Base-by-base conservation (phyloP, 2,329 filamentous ascomycete genomes). In the Chaetomiaceae sp. region DNA sequence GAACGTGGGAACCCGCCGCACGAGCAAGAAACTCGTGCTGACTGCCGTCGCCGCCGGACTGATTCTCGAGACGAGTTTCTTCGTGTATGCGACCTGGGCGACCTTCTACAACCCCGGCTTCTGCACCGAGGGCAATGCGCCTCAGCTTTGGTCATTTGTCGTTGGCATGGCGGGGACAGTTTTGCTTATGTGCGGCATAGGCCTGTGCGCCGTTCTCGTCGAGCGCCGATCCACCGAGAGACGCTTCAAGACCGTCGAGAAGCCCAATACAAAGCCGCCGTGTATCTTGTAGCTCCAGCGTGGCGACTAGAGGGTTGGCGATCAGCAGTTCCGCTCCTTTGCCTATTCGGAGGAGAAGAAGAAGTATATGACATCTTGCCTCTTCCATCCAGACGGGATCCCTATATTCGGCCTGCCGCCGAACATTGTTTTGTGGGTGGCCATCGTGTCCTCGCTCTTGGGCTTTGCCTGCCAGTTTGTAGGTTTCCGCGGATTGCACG, bases 241-340 rank as follows among this genome's bases (percentile, higher is more conserved):
- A 31, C 3, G 4, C 16, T 44, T 20, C 30, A 37, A n/a, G 25
- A n/a, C n/a, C 23, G 12, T 25, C 13, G 30, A 13, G 6, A 33
- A 7, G 30, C 13, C 30, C 6, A 12, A 34, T 31, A 7, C 33
- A 40, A 21, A 20, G 17, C 8, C n/a, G 7, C 21, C 31, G 31
- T 12, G 38, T 31, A 20, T 53, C 12, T 17, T 40, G 16, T 53
- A 45, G 50, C 34, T 53, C 16, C 50, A 53, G 19, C 34, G 31
- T 3, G 50, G 50, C 14, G 13, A 23, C 23, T 45, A 53, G 23
- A 17, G 25, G 3, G 40, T 53, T 19, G 45, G 44, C 9, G 50
- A 53, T 23, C 50, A 43, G 17, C 13, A 19, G 8, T 43, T 43
- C 25, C n/a, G 25, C 16, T 13, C 31, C 4, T 35, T 44, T 43